Evolutionary conservation across 805 yeast species (phyloP).

Genomic region (Candida loeiensis): DNA sequence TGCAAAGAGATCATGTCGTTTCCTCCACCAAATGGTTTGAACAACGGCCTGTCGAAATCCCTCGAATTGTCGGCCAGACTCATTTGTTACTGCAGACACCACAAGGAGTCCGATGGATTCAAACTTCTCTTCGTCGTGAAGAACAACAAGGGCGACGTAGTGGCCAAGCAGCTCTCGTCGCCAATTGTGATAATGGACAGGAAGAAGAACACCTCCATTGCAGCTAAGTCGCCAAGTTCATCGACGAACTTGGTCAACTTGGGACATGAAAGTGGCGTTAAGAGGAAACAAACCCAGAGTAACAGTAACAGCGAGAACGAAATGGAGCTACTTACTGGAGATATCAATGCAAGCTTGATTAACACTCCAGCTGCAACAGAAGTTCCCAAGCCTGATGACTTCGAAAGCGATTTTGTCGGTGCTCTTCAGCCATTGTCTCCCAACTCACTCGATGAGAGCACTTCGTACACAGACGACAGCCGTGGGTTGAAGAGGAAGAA

Average conservation of each 20-base stretch:
- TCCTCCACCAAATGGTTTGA: conserved; percentile 54
- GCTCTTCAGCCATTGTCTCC: conserved; percentile 50
- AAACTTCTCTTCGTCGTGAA: conserved; percentile 64
- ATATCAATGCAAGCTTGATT: conserved; percentile 5
- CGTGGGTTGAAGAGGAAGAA: conserved; percentile 49
- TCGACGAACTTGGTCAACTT: conserved; percentile 19
- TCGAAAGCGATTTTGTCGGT: conserved; percentile 2
- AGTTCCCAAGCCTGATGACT: conserved; percentile 7
- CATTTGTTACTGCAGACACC: conserved; percentile 96
- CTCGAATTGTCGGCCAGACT: conserved; percentile 65
- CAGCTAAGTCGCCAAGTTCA: conserved; percentile 18
- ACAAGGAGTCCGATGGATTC: conserved; percentile 83
- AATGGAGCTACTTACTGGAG: conserved; percentile 1
- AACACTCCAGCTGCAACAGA: conserved; percentile 4
- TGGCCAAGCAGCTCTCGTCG: conserved; percentile 69
- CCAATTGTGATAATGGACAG: conserved; percentile 92
- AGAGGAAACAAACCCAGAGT: conserved; percentile 9
- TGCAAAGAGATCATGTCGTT: conserved; percentile 82
- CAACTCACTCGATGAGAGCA: conserved; percentile 58
- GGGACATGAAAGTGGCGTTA: conserved; percentile 7
- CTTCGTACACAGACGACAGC: conserved; percentile 38
- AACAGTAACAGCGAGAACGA: conserved; percentile 11
- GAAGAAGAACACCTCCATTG: conserved; percentile 55
- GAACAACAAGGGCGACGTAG: conserved; percentile 54
- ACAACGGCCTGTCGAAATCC: conserved; percentile 29